phyloP scores from a whole-genome alignment of 495 filamentous ascomycete species.

The Lasiosphaeriaceae sp. region DNA sequence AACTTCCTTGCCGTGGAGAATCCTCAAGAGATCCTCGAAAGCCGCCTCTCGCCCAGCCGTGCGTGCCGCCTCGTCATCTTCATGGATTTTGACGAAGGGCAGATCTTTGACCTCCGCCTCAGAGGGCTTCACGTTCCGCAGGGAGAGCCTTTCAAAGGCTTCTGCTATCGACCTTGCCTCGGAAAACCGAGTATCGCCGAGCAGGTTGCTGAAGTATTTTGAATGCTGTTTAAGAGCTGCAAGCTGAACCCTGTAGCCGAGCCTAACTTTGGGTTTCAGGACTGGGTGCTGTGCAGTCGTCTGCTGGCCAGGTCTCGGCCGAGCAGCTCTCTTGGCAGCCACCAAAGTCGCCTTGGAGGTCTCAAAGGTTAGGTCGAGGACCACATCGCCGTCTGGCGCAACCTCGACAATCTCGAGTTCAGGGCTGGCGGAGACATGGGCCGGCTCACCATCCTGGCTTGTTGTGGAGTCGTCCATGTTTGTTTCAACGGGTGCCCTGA shows the following conservation, averaged over 20 bases:
- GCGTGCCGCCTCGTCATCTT: slow-evolving; percentile 56
- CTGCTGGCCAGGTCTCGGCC: slow-evolving; percentile 19
- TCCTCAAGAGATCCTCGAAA: slow-evolving; percentile 53
- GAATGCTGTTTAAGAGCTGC: slow-evolving; percentile 44
- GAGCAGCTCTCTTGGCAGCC: slow-evolving; percentile 19
- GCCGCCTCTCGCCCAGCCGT: slow-evolving; percentile 45
- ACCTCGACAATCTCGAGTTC: slow-evolving; percentile 38
- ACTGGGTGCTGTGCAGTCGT: slow-evolving; percentile 14
- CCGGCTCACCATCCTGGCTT: slow-evolving; percentile 12
- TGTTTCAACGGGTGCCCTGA: not conserved
- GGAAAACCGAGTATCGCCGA: slow-evolving; percentile 46
- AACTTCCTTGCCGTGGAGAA: slow-evolving; percentile 50
- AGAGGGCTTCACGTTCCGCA: slow-evolving; percentile 38
- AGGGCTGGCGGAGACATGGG: not conserved
- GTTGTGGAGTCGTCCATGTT: slow-evolving; percentile 21
- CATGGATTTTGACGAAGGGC: slow-evolving; percentile 51
- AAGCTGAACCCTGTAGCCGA: slow-evolving; percentile 38
- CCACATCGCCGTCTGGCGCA: slow-evolving; percentile 48
- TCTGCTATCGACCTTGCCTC: slow-evolving; percentile 46
- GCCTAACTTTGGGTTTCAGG: slow-evolving; percentile 29
- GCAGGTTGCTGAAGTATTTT: slow-evolving; percentile 55
- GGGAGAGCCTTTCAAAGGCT: slow-evolving; percentile 37
- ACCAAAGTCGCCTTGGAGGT: slow-evolving; percentile 44
- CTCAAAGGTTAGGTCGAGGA: slow-evolving; percentile 53
- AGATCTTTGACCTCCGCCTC: slow-evolving; percentile 45